A percentile compares a stretch with the other conserved stretches of the same genome.
phyloP scores from a whole-genome alignment of 495 filamentous ascomycete genomes.

The Neurospora sp. region DNA sequence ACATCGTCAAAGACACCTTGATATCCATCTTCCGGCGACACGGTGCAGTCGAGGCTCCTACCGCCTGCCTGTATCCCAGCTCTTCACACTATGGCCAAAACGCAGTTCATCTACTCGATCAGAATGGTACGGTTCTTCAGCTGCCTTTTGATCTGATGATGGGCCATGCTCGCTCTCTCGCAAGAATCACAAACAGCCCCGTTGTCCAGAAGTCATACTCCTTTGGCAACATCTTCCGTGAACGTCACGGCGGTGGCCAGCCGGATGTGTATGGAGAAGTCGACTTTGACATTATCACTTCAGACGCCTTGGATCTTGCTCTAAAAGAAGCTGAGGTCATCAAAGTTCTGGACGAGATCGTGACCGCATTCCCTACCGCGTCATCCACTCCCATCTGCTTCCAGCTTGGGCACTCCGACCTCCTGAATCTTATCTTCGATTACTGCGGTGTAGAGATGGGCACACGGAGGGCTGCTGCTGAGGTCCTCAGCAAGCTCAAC shows the following conservation, averaged over 20 bases:
- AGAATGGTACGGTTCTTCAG: constrained; percentile 75
- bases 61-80: constrained; percentile 68
- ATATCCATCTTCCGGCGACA: constrained; percentile 78
- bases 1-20: constrained; percentile 65
- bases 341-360: constrained; percentile 87
- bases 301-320: constrained; percentile 69
- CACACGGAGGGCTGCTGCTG: constrained; percentile 63
- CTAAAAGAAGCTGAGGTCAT: constrained; percentile 90
- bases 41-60: constrained; percentile 73
- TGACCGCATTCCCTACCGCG: constrained; percentile 69
- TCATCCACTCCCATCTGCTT: constrained; percentile 71
- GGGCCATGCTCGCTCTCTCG: constrained; percentile 78
- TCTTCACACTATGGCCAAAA: constrained; percentile 62
- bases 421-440: constrained; percentile 77
- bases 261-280: constrained; percentile 79
- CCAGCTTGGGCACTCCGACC: constrained; percentile 79
- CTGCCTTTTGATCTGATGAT: constrained; percentile 87
- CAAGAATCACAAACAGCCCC: constrained; percentile 48
- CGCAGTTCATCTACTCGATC: constrained; percentile 67
- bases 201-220: constrained; percentile 69
- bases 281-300: constrained; percentile 87
- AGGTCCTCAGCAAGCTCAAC: constrained; percentile 80
- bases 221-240: constrained; percentile 84
- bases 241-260: constrained; percentile 60
- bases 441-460: constrained; percentile 67